Evolutionary conservation across 169 alveolate genomes (phyloP).

Genomic region (Plasmodium gaboni): DNA sequence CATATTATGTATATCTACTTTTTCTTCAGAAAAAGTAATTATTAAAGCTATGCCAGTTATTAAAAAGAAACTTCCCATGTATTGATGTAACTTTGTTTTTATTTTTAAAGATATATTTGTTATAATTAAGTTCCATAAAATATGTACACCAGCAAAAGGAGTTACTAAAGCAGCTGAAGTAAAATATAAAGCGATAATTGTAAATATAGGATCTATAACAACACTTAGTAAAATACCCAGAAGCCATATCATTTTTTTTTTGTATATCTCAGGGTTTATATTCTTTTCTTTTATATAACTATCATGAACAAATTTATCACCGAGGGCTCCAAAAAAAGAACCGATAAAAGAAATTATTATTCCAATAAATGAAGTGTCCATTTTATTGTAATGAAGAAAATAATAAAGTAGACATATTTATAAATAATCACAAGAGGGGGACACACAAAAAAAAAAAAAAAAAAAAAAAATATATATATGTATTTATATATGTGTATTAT

Average conservation of each 20-base stretch:
- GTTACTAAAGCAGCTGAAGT: conserved; percentile 70
- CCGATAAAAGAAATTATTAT: conserved; percentile 37
- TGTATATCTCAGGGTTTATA: conserved; percentile 2
- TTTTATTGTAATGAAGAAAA: neutral
- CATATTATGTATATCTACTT: conserved; percentile 42
- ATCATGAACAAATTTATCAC: conserved; percentile 61
- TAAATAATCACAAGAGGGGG: neutral
- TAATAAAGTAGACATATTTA: neutral
- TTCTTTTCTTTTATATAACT: conserved; percentile 28
- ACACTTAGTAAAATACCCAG: conserved; percentile 38
- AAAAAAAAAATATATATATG: neutral
- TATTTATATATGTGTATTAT: too few species aligned
- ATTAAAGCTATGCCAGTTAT: conserved; percentile 60
- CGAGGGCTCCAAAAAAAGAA: conserved; percentile 62
- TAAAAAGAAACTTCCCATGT: conserved; percentile 58
- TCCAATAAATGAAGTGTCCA: conserved; percentile 43
- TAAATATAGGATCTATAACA: conserved; percentile 35
- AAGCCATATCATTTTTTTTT: conserved; percentile 28
- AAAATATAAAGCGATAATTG: conserved; percentile 45
- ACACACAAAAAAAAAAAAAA: too few species aligned
- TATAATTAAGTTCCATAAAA: conserved; percentile 60
- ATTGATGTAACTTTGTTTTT: conserved; percentile 51
- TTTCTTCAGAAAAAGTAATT: conserved; percentile 55
- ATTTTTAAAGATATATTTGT: conserved; percentile 55
- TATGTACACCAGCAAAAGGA: conserved; percentile 71